Evolutionary conservation across 2,329 filamentous ascomycete species (phyloP).

Genomic region (Zasmidium angulare): DNA sequence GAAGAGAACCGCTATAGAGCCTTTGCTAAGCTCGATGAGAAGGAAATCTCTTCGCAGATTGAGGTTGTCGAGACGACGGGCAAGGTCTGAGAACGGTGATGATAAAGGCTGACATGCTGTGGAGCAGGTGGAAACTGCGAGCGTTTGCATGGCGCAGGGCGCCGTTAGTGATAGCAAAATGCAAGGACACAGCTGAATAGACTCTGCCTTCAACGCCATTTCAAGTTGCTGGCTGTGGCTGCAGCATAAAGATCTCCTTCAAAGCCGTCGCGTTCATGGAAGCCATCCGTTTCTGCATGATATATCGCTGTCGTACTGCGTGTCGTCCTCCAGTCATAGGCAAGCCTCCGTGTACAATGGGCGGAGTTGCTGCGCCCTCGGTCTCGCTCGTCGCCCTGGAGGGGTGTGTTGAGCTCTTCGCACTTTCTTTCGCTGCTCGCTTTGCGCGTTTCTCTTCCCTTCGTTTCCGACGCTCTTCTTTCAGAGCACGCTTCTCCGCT

Average conservation of each 20-base stretch:
- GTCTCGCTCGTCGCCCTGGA: slow-evolving; percentile 14
- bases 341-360: slow-evolving; percentile 21
- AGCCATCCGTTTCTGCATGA: slow-evolving; percentile 83
- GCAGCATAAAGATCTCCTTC: slow-evolving; percentile 81
- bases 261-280: slow-evolving; percentile 77
- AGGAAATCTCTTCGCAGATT: slow-evolving; percentile 1
- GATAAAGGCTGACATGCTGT: not conserved
- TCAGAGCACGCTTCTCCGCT: slow-evolving; percentile 47
- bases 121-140: not conserved
- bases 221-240: slow-evolving; percentile 37
- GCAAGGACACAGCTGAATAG: too few relatives aligned
- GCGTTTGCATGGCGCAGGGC: not conserved
- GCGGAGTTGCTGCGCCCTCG: slow-evolving; percentile 34
- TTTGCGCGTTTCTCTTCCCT: slow-evolving; percentile 54
- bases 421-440: slow-evolving; percentile 42
- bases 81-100: not conserved
- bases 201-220: not conserved
- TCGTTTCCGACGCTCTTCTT: slow-evolving; percentile 46
- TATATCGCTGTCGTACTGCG: slow-evolving; percentile 75
- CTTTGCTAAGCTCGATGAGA: slow-evolving; percentile 20
- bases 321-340: slow-evolving; percentile 52
- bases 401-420: slow-evolving; percentile 42
- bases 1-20: slow-evolving; percentile 22
- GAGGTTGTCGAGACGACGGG: not conserved
- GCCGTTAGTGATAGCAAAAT: too few relatives aligned